Base-by-base conservation (phyloP, 1,284 basidiomycete species). In the Heterobasidion occidentale region DNA sequence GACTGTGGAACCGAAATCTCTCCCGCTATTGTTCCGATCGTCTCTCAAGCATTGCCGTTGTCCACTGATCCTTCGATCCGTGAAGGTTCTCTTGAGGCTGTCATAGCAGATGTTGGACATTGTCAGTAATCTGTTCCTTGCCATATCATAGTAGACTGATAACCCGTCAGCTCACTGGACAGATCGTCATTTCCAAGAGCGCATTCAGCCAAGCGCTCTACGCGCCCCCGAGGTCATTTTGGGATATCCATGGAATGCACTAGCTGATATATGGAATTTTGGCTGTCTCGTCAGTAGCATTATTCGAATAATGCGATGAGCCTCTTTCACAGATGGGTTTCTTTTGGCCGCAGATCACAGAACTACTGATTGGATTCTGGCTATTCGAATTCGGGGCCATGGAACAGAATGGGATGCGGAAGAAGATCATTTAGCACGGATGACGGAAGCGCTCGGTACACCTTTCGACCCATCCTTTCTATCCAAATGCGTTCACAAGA, bases 181-280 rank as follows among this genome's bases (percentile, higher is more conserved):
- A 51, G 54, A 59, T 44, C 45, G 53, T 34, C 62, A 60, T 51
- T 58, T 58, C 33, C 51, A 50, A 20, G 54, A 57, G 33, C 49
- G 60, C 38, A 69, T 73, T 46, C 71, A 71, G 59, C 70, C 71
- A 7, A 33, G 46, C 19, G 66, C 67, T 34, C 63, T 73, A 11
- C 70, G 72, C 42, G 67, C 68, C 6, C 72, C 71, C 12, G 72
- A 74, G 58, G 70, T 73, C 34, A 68, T 71, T 42, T 58, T 72
- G 11, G 70, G 70, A 7, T 58, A 55, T 52, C 60, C 58, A 15
- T 73, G 70, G 70, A 63, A 58, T 38, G 59, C 66, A 27, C 58
- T 57, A 1, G 67, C 63, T 15, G 72, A 74, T 61, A 71, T 74
- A 27, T 74, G 71, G 72, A 69, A 64, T 53, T 59, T 74, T 20